Conservation (phyloP, 257 asterid genomes). For the Linderniella brevidens region DNA sequence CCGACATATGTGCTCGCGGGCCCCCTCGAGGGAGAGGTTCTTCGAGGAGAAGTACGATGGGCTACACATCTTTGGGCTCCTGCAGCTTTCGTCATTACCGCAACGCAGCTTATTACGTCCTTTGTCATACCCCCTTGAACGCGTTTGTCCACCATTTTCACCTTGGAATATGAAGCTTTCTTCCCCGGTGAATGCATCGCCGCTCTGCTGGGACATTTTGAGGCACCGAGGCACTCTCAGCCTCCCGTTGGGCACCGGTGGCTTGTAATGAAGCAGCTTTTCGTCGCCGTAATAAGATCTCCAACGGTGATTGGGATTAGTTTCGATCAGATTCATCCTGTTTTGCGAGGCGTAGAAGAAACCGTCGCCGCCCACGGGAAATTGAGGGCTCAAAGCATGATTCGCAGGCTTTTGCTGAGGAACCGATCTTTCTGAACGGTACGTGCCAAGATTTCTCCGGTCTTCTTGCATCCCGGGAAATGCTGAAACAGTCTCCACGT, state of each 20-base stretch:
- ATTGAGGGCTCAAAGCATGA: slow-evolving; percentile 17
- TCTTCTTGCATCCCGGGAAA: slow-evolving; percentile 16
- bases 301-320: slow-evolving; percentile 1
- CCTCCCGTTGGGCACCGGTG: slow-evolving; percentile 16
- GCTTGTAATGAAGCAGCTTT: slow-evolving; percentile 16
- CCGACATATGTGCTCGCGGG: slow-evolving; percentile 29
- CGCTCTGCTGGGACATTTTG: slow-evolving; percentile 21
- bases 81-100: slow-evolving; percentile 11
- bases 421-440: slow-evolving; percentile 18
- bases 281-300: slow-evolving; percentile 16
- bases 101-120: slow-evolving; percentile 21
- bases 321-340: slow-evolving; percentile 19
- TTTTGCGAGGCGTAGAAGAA: slow-evolving; percentile 14
- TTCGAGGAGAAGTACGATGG: slow-evolving; percentile 27
- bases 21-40: slow-evolving; percentile 38
- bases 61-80: slow-evolving; percentile 12
- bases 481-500: slow-evolving; percentile 20
- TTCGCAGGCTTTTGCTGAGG: slow-evolving; percentile 17
- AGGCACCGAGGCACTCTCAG: slow-evolving; percentile 16
- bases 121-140: slow-evolving; percentile 17
- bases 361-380: slow-evolving; percentile 16
- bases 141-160: slow-evolving; percentile 8
- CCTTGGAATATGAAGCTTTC: no score
- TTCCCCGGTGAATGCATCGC: slow-evolving; percentile 13
- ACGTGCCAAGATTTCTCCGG: slow-evolving; percentile 16